Base-by-base conservation (phyloP, 768 basidiomycete genomes). In the Boletus sp. region DNA sequence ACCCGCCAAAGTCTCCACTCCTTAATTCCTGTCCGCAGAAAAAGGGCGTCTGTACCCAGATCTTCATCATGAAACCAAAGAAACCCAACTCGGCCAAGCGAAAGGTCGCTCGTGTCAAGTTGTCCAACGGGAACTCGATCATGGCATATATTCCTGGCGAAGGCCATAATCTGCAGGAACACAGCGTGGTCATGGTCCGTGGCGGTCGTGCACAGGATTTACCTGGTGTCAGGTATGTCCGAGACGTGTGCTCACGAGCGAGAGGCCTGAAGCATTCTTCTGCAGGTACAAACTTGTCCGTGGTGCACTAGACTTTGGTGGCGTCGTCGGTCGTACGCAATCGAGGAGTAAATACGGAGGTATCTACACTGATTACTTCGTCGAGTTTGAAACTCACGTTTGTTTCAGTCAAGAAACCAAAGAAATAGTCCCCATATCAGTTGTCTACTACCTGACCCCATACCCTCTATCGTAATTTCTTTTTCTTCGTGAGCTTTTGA, bases 81-180 rank as follows among this genome's bases (percentile, higher is more conserved):
- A 99, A 99, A 70, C 97, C 97, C 60, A 99, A 99, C 74, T 98
- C 96, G 11, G 95, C 95, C 37, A 94, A 97, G 69, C 92, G 97
- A 58, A 98, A 98, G 77, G 92, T 98, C 55, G 94, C 94, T 44
- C 83, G 92, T 65, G 87, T 99, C 63, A 96, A 96, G 77, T 79
- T 99, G 54, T 83, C 87, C 20, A 94, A 87, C 12, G 97, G 97
- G 49, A 87, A 90, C 71, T 87, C 86, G 42, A 80, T 94, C 60
- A 90, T 90, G 78, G 94, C 94, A 15, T 98, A 98, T 72, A 93
- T 98, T 56, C 91, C 89, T 45, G 97, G 97, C 64, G 97, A 98
- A 69, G 97, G 97, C 1, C 96, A 98, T 71, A 98, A 97, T 69
- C 73, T 98, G 66, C 97, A 98, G 76, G 97, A 98, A 71, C 97